Conservation (phyloP, 495 filamentous ascomycete genomes). For the Viridothelium virens region DNA sequence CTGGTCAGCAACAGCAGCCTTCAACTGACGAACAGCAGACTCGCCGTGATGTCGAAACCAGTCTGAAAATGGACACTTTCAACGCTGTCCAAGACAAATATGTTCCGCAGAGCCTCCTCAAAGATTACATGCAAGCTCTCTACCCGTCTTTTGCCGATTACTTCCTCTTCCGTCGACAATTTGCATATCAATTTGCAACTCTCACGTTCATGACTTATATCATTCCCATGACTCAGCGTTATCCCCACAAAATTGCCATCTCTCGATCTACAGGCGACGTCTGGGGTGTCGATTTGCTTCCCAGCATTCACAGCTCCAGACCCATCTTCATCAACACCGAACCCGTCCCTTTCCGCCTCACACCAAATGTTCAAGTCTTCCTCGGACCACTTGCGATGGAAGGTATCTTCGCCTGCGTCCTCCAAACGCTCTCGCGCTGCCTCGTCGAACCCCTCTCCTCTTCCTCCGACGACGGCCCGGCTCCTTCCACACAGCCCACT, state of each 20-base stretch:
- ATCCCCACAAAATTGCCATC: constrained; percentile 89
- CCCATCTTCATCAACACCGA: constrained; percentile 91
- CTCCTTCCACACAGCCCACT: neutral
- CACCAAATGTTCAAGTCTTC: constrained; percentile 87
- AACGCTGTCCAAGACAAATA: constrained; percentile 84
- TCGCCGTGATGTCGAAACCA: constrained; percentile 47
- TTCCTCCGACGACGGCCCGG: constrained; percentile 5
- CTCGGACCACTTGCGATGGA: constrained; percentile 95
- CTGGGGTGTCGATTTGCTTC: constrained; percentile 91
- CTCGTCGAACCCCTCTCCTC: constrained; percentile 60
- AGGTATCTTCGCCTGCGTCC: constrained; percentile 80
- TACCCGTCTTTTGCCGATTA: constrained; percentile 90
- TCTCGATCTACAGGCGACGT: constrained; percentile 83
- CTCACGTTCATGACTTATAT: constrained; percentile 98
- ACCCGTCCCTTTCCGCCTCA: constrained; percentile 91
- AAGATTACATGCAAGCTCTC: constrained; percentile 82
- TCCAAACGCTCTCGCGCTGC: constrained; percentile 94
- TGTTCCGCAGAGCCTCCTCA: constrained; percentile 69
- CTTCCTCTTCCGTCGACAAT: constrained; percentile 95
- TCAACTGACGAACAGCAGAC: constrained; percentile 42
- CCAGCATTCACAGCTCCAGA: constrained; percentile 67
- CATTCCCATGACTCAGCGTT: constrained; percentile 89
- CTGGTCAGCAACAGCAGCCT: constrained; percentile 14
- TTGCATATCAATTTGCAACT: constrained; percentile 91
- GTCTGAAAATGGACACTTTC: constrained; percentile 74